Base-by-base conservation (phyloP, 345 rosid genomes). In the Lepidium didymum region DNA sequence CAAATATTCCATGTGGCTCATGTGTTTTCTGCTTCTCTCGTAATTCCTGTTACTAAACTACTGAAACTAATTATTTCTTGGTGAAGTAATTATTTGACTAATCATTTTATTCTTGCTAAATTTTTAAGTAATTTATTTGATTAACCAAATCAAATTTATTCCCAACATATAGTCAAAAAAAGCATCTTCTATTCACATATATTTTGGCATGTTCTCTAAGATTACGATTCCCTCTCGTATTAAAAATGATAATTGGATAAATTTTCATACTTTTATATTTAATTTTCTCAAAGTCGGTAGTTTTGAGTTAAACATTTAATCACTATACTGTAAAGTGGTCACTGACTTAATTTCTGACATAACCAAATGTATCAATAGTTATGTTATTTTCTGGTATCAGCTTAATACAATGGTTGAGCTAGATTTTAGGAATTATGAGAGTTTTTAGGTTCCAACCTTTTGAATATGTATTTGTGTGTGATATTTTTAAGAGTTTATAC, bases 191-290 rank as follows among this genome's bases (percentile, higher is more conserved):
- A 43, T 61, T 46, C 64, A 68, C 55, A 61, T 62, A 74, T 53
- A 62, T 54, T 14, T 75, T 47, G 64, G 36, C 78, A 75, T 74
- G 73, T 74, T 74, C 78, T 74, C 58, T 27, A 37, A 61, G 67
- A 67, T 67, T 66, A 51, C 51, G 72, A 65, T 66, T 66, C 60
- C 61, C 52, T 42, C 45, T 13, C 16, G 7, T 40, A 47, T 31
- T 37, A 23, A 60, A 64, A 60, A 59, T 18, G 11, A 37, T 19
- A 37, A 38, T 31, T 2, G 61, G 59, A 29, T 57, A 23, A 31
- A 23, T 2, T 57, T 40, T 18, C 7, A 3, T 40, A 49, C 14
- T 57, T 11, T 47, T 5, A 21, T 33, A 19, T n/a, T 18, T 38
- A 15, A 19, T 18, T 18, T 38, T 27, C 11, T 14, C 3, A 36